Evolutionary conservation across 768 basidiomycete species (phyloP).

Genomic region (Trametes cinnabarina): DNA sequence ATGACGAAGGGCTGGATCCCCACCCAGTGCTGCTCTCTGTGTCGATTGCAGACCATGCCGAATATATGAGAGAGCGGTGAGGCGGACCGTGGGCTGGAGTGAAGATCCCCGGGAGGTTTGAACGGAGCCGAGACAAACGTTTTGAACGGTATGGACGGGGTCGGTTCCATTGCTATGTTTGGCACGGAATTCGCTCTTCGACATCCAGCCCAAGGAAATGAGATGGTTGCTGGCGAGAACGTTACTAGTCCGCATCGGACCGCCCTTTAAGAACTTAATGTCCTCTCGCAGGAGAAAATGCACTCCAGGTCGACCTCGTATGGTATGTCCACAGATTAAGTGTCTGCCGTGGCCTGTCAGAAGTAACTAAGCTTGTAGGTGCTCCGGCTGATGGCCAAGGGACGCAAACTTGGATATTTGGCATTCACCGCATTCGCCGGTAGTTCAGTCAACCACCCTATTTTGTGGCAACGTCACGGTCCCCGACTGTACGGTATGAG

Average conservation of each 20-base stretch:
- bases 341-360: no score
- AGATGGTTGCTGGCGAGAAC: no score
- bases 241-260: no score
- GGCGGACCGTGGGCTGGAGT: neutral
- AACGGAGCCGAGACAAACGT: neutral
- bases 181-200: neutral
- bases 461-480: neutral
- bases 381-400: neutral
- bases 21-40: no score
- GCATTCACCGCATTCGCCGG: neutral
- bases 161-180: neutral
- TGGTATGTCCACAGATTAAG: no score
- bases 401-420: no score
- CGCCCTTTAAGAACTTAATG: no score
- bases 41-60: neutral
- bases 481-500: conserved; percentile 1
- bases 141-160: neutral
- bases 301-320: no score
- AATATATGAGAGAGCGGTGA: conserved; percentile 2
- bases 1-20: neutral
- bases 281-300: no score
- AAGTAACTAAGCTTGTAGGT: no score
- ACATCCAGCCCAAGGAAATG: no score
- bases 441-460: neutral
- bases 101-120: neutral